Evolutionary conservation across 1,139 yeast genomes (phyloP), one percentile per base, ranked within the genome.

Genomic region (Martiniozyma asiatica): DNA sequence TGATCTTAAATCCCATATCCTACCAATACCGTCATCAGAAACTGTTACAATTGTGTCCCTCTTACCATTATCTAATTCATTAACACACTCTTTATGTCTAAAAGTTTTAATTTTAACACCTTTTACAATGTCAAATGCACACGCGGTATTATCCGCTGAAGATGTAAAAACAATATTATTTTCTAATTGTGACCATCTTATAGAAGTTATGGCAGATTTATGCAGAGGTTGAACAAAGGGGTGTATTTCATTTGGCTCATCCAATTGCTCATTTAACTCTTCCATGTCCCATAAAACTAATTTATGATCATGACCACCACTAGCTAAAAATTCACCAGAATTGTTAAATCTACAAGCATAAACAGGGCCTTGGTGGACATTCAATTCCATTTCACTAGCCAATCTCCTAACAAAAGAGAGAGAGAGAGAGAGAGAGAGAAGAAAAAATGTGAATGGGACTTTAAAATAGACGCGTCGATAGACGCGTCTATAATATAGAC

Each of bases 1-100:
- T 10, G 65, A 61, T 33, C 84, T 55, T 14, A 60, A 58, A 41
- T 81, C 94, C 89, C 89, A 81, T 3, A 72, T 30, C 7, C 58
- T 56, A 1, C 68, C 58, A 4, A 51, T 37, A 0, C 87, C 85
- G 43, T 76, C 85, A 44, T 81, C 94, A 12, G 75, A 63, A 4
- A 70, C 84, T 19, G 52, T 38, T 4, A 44, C 27, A 3, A 49
- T n/a, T 0, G 33, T 15, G 26, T 47, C 41, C 33, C 47, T 41
- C 11, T 41, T 37, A 3, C 50, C 42, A 7, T 41, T 38, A 5
- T 40, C 61, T 1, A 79, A 51, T 38, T 74, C 65, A 44, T 80
- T 79, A 4, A 78, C 72, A 12, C 65, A 60, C n/a, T 59, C 57
- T 4, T 55, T 56, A 43, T 76, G 81, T 2, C 67, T 70, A 15